phyloP scores from a whole-genome alignment of 2,329 filamentous ascomycete species.

The Trichoderma arundinaceum region DNA sequence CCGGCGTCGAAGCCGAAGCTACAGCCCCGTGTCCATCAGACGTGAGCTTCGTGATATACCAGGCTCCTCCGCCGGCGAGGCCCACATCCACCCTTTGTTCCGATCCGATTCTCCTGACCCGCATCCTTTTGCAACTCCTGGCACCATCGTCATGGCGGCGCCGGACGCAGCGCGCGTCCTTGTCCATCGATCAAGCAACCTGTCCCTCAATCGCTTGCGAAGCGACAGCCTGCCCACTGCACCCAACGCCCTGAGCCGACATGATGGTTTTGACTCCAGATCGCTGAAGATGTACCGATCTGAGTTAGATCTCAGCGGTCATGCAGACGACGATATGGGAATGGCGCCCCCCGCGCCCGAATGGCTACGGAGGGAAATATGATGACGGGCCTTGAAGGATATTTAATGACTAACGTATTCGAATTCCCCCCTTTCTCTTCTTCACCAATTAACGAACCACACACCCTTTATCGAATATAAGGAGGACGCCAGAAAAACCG shows the following conservation, averaged over 20 bases:
- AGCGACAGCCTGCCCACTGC: conserved; percentile 59
- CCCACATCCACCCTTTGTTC: conserved; percentile 80
- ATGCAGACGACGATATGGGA: conserved; percentile 46
- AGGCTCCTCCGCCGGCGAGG: conserved; percentile 55
- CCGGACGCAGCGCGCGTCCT: conserved; percentile 71
- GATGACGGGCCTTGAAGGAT: neutral
- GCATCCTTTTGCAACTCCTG: conserved; percentile 68
- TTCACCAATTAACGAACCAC: conserved; percentile 8
- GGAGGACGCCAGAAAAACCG: conserved; percentile 17
- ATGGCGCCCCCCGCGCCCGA: conserved; percentile 67
- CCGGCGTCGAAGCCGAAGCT: conserved; percentile 56
- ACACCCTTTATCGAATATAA: conserved; percentile 8
- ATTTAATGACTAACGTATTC: conserved; percentile 22
- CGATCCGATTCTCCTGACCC: conserved; percentile 72
- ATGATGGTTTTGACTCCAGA: conserved; percentile 54
- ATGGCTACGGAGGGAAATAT: conserved; percentile 56
- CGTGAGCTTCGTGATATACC: conserved; percentile 40
- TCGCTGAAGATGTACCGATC: conserved; percentile 34
- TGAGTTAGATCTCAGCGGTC: conserved; percentile 33
- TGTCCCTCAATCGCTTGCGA: conserved; percentile 59
- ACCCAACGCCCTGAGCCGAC: conserved; percentile 55
- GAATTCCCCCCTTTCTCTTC: neutral
- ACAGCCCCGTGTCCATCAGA: conserved; percentile 50
- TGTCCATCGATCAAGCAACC: conserved; percentile 56
- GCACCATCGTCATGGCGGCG: conserved; percentile 73